Evolutionary conservation across 371 early-diverging fungal species (phyloP).

Genomic region (Mycotypha africana): DNA sequence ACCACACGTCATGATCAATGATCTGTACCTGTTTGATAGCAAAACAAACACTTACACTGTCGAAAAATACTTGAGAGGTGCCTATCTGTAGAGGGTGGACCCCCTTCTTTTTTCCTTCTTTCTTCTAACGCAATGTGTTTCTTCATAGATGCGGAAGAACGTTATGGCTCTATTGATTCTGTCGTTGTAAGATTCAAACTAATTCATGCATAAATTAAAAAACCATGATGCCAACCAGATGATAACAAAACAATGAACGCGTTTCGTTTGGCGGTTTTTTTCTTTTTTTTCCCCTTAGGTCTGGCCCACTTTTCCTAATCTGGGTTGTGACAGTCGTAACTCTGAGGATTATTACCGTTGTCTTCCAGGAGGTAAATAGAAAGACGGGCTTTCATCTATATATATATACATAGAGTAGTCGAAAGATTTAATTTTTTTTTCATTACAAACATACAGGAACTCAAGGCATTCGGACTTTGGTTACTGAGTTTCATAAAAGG

Average conservation of each 20-base stretch:
- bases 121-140: no score
- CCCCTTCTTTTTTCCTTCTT: no score
- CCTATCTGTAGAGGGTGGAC: no score
- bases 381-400: no score
- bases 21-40: conserved; percentile 18
- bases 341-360: conserved; percentile 22
- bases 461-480: conserved; percentile 14
- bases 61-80: conserved; percentile 20
- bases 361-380: conserved; percentile 20
- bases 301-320: conserved; percentile 19
- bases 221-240: no score
- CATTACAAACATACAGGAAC: conserved; percentile 6
- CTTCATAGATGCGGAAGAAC: conserved; percentile 6
- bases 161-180: conserved; percentile 21
- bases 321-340: conserved; percentile 28
- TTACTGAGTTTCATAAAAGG: conserved; percentile 14
- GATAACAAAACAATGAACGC: no score
- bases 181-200: conserved; percentile 28
- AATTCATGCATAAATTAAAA: no score
- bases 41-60: conserved; percentile 20
- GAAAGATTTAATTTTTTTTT: background rate
- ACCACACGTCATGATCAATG: conserved; percentile 23
- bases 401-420: background rate
- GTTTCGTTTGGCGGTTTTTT: no score
- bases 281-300: conserved; percentile 8